Evolutionary conservation across 345 rosid species (phyloP).

Genomic region (Anastatica hierochuntica): DNA sequence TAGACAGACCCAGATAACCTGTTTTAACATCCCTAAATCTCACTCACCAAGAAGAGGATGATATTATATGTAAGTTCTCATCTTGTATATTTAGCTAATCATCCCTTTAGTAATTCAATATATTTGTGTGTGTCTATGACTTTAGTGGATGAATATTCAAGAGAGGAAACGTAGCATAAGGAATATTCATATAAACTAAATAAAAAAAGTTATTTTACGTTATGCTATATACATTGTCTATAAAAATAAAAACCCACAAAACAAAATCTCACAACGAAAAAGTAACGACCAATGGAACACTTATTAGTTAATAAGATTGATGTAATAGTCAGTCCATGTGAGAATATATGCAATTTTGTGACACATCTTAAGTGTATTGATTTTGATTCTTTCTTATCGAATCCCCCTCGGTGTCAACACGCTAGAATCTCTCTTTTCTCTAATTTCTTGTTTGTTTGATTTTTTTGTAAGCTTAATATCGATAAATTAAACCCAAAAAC

Average conservation of each 20-base stretch:
- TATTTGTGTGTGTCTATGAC: no score
- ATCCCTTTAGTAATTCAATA: no score
- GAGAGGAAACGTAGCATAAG: neutral
- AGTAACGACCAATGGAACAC: constrained; percentile 10
- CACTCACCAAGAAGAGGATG: no score
- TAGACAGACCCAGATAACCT: no score
- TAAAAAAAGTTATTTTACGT: neutral
- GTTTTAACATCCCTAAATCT: no score
- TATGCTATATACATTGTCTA: no score
- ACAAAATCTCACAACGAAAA: neutral
- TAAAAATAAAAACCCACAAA: neutral
- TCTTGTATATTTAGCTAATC: neutral
- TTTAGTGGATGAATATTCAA: constrained; percentile 9
- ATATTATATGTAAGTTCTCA: no score
- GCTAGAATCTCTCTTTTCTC: constrained; percentile 23
- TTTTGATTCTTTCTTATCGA: constrained; percentile 42
- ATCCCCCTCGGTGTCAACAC: constrained; percentile 29
- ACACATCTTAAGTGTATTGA: constrained; percentile 21
- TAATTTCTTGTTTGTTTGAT: neutral
- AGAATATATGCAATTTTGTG: constrained; percentile 23
- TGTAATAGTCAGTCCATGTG: constrained; percentile 16
- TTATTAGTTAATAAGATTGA: constrained; percentile 7
- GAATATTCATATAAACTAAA: constrained; percentile 10
- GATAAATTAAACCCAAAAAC: no score
- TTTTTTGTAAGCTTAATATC: no score